phyloP scores from a whole-genome alignment of 495 filamentous ascomycete species.

The Penicillium cataractarum region DNA sequence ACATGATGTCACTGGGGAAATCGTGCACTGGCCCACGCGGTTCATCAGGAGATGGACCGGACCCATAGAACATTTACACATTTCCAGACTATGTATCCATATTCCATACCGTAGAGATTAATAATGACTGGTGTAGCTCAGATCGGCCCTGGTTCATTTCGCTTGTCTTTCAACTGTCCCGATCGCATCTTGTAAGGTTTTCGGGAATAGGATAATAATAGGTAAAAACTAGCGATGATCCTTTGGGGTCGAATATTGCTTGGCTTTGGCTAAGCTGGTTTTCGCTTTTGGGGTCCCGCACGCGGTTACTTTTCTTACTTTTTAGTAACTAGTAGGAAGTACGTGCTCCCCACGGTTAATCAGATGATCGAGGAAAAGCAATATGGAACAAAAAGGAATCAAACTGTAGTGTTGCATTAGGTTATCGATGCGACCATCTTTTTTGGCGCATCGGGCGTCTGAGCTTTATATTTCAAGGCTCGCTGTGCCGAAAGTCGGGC shows the following conservation, averaged over 20 bases:
- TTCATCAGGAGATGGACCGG: slow-evolving; percentile 11
- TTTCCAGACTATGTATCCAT: too few relatives aligned
- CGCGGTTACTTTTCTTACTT: background rate
- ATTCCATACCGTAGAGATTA: too few relatives aligned
- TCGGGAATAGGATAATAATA: background rate
- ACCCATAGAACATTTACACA: slow-evolving; percentile 25
- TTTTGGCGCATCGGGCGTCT: slow-evolving; percentile 16
- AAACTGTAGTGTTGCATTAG: background rate
- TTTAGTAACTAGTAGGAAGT: too few relatives aligned
- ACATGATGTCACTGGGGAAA: slow-evolving; percentile 38
- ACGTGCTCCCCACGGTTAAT: too few relatives aligned
- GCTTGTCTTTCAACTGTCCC: background rate
- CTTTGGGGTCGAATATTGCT: background rate
- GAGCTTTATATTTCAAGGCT: background rate
- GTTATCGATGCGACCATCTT: background rate
- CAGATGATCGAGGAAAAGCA: slow-evolving; percentile 4
- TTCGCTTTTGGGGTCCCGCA: background rate
- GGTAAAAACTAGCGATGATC: background rate
- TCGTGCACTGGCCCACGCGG: slow-evolving; percentile 31
- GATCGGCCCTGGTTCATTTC: slow-evolving; percentile 24
- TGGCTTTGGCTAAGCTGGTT: too few relatives aligned
- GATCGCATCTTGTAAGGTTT: background rate
- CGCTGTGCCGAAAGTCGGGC: background rate
- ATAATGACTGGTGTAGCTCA: slow-evolving; percentile 19
- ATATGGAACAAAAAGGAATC: background rate